phyloP scores from a whole-genome alignment of 2,329 filamentous ascomycete genomes.

The Alternaria arbusti region DNA sequence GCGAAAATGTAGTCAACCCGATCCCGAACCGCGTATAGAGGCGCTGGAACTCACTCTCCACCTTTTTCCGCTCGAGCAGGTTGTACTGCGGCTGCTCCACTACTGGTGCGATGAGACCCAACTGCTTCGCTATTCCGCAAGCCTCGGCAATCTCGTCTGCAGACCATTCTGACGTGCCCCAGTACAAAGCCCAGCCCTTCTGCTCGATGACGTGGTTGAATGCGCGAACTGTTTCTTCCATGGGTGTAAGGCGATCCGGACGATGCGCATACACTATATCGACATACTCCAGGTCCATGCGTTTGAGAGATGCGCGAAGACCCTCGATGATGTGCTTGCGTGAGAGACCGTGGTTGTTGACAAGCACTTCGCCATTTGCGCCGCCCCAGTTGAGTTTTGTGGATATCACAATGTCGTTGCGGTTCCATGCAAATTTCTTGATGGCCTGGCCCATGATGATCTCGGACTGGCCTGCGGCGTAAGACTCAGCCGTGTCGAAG shows the following conservation, averaged over 20 bases:
- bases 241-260: constrained; percentile 71
- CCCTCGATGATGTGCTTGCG: constrained; percentile 76
- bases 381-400: constrained; percentile 52
- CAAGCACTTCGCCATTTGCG: constrained; percentile 57
- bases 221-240: constrained; percentile 73
- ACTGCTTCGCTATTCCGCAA: constrained; percentile 64
- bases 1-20: constrained; percentile 63
- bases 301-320: constrained; percentile 64
- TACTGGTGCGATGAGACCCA: constrained; percentile 63
- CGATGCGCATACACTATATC: constrained; percentile 75
- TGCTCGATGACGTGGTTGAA: constrained; percentile 74
- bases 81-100: constrained; percentile 65
- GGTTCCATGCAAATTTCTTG: constrained; percentile 63
- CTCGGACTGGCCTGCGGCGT: constrained; percentile 61
- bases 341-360: constrained; percentile 72
- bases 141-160: constrained; percentile 67
- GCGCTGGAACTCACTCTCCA: constrained; percentile 65
- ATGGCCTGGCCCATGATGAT: constrained; percentile 63
- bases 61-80: constrained; percentile 62
- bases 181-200: constrained; percentile 71
- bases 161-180: constrained; percentile 67
- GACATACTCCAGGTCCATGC: constrained; percentile 66
- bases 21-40: constrained; percentile 62
- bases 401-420: constrained; percentile 55
- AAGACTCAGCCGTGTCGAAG: constrained; percentile 44